Evolutionary conservation across 148 eudicot species (phyloP).

Genomic region (Nepenthes mirabilis): DNA sequence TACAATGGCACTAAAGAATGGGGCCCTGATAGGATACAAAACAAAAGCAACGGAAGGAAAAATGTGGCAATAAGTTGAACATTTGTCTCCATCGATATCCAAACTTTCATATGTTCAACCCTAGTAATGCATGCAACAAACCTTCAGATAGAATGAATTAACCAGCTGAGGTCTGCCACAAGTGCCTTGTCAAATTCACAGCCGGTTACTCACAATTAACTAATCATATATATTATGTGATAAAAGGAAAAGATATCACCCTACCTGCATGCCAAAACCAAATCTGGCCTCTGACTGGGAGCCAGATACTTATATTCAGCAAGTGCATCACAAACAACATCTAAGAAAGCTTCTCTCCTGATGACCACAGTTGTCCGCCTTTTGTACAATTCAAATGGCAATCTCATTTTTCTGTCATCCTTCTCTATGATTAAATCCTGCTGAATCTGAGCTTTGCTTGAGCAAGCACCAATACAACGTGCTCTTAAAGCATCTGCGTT

Average conservation of each 20-base stretch:
- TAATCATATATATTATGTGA: no score
- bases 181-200: no score
- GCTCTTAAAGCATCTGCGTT: slow-evolving; percentile 14
- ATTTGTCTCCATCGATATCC: no score
- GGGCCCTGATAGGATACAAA: no score
- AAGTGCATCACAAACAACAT: slow-evolving; percentile 77
- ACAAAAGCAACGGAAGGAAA: no score
- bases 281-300: slow-evolving; percentile 84
- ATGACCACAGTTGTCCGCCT: slow-evolving; percentile 70
- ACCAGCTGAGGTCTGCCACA: no score
- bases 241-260: not conserved
- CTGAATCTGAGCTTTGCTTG: slow-evolving; percentile 19
- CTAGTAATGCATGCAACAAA: no score
- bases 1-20: no score
- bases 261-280: slow-evolving; percentile 94
- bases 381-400: slow-evolving; percentile 71
- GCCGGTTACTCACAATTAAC: no score
- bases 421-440: slow-evolving; percentile 15
- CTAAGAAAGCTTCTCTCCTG: slow-evolving; percentile 54
- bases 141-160: no score
- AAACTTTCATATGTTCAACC: no score
- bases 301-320: slow-evolving; percentile 90
- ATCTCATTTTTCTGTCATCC: slow-evolving; percentile 29
- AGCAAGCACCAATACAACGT: slow-evolving; percentile 9
- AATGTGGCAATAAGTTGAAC: no score